Evolutionary conservation across 2,329 filamentous ascomycete genomes (phyloP).

Genomic region (Talaromyces atroroseus): DNA sequence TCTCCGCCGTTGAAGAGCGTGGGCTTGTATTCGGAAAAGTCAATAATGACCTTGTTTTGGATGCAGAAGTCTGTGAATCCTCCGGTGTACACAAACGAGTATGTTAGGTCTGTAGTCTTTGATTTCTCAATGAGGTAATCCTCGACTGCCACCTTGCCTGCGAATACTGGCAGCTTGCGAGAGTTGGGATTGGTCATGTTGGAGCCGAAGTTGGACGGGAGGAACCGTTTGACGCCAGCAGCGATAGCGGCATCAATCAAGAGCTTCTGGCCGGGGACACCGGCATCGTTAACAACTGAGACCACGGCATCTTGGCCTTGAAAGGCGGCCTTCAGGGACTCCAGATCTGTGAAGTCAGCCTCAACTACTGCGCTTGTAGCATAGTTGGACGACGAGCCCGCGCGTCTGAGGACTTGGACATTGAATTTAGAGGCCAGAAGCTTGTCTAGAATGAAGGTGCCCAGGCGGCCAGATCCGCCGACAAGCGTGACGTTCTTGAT

Average conservation of each 20-base stretch:
- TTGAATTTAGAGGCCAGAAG: conserved; percentile 44
- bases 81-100: conserved; percentile 4
- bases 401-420: conserved; percentile 52
- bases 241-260: conserved; percentile 56
- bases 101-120: conserved; percentile 6
- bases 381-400: conserved; percentile 34
- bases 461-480: conserved; percentile 8
- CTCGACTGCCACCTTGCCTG: neutral
- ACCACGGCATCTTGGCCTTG: conserved; percentile 20
- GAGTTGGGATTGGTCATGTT: conserved; percentile 10
- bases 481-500: conserved; percentile 12
- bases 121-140: conserved; percentile 9
- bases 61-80: conserved; percentile 6
- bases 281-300: conserved; percentile 15
- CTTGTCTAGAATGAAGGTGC: conserved; percentile 29
- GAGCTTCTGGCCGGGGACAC: conserved; percentile 40
- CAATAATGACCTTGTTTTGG: conserved; percentile 20
- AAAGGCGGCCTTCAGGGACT: conserved; percentile 19
- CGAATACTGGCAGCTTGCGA: conserved; percentile 5
- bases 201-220: conserved; percentile 11
- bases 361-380: conserved; percentile 37
- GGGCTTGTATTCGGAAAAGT: conserved; percentile 17
- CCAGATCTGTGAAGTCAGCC: conserved; percentile 44
- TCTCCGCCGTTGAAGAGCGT: conserved; percentile 6
- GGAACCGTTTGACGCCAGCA: conserved; percentile 52